Evolutionary conservation across 805 yeast genomes (phyloP).

Genomic region (Teunomyces cretensis): DNA sequence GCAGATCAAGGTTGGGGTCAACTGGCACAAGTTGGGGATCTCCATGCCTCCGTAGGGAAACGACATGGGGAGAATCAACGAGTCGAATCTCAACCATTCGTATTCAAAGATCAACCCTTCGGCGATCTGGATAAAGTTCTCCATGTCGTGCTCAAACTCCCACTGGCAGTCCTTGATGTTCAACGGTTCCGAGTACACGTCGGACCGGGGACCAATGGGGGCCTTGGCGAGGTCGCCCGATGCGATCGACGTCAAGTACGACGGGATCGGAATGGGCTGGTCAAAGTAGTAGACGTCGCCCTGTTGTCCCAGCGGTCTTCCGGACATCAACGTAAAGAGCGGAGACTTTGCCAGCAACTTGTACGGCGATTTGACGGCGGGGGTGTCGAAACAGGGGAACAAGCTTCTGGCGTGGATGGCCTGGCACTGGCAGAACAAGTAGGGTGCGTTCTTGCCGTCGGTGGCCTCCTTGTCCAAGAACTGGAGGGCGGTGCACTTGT

Average conservation of each 20-base stretch:
- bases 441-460: conserved; percentile 32
- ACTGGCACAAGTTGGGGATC: conserved; percentile 34
- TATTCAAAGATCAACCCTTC: conserved; percentile 31
- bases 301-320: conserved; percentile 20
- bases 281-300: conserved; percentile 22
- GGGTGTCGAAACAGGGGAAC: conserved; percentile 39
- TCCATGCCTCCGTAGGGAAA: conserved; percentile 44
- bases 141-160: conserved; percentile 38
- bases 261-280: conserved; percentile 37
- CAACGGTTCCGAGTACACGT: conserved; percentile 28
- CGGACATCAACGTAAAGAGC: conserved; percentile 28
- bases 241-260: conserved; percentile 34
- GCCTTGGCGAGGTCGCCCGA: conserved; percentile 31
- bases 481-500: conserved; percentile 33
- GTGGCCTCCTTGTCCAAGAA: conserved; percentile 24
- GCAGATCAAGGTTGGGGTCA: conserved; percentile 35
- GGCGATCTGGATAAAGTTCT: conserved; percentile 33
- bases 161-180: conserved; percentile 29
- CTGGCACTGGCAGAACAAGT: conserved; percentile 37
- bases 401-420: conserved; percentile 36
- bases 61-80: conserved; percentile 31
- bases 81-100: conserved; percentile 35
- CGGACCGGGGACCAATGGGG: conserved; percentile 35
- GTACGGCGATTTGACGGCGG: conserved; percentile 30
- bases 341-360: conserved; percentile 26